Evolutionary conservation across 805 yeast species (phyloP).

Genomic region (Saccharomycopsis sp.): DNA sequence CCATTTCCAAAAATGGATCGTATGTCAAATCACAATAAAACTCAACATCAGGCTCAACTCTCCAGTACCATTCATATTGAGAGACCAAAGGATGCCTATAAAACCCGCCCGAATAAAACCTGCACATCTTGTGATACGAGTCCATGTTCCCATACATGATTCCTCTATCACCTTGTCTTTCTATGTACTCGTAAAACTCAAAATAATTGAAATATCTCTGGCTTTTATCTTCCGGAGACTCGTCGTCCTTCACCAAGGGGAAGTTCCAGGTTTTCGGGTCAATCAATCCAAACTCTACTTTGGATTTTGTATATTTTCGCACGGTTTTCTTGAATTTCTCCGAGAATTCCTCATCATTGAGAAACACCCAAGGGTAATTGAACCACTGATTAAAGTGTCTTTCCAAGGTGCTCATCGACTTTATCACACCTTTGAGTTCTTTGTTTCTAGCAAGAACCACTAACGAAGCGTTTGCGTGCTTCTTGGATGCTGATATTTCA

Average conservation of each 20-base stretch:
- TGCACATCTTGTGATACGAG: slow-evolving; percentile 90
- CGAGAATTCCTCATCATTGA: slow-evolving; percentile 71
- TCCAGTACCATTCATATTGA: slow-evolving; percentile 86
- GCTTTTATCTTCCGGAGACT: slow-evolving; percentile 22
- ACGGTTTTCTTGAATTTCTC: slow-evolving; percentile 53
- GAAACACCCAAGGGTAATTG: slow-evolving; percentile 84
- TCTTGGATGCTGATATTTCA: slow-evolving; percentile 4
- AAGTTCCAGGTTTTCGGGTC: slow-evolving; percentile 62
- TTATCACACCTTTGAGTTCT: slow-evolving; percentile 69
- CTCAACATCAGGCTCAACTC: slow-evolving; percentile 89
- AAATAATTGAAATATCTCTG: slow-evolving; percentile 18
- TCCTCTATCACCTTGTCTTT: slow-evolving; percentile 72
- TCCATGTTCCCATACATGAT: slow-evolving; percentile 77
- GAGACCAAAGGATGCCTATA: slow-evolving; percentile 67
- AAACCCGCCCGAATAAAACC: slow-evolving; percentile 81
- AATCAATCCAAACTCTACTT: slow-evolving; percentile 65
- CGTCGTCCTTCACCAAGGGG: slow-evolving; percentile 30
- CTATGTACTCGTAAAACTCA: slow-evolving; percentile 44
- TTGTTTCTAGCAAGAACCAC: slow-evolving; percentile 76
- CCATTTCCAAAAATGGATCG: slow-evolving; percentile 86
- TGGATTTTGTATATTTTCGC: slow-evolving; percentile 42
- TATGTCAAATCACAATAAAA: slow-evolving; percentile 86
- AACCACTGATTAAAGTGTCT: slow-evolving; percentile 90
- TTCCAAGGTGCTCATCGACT: slow-evolving; percentile 68
- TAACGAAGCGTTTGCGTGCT: slow-evolving; percentile 72